Base-by-base conservation (phyloP, 1,139 yeast genomes). In the Sugiyamaella sp. region DNA sequence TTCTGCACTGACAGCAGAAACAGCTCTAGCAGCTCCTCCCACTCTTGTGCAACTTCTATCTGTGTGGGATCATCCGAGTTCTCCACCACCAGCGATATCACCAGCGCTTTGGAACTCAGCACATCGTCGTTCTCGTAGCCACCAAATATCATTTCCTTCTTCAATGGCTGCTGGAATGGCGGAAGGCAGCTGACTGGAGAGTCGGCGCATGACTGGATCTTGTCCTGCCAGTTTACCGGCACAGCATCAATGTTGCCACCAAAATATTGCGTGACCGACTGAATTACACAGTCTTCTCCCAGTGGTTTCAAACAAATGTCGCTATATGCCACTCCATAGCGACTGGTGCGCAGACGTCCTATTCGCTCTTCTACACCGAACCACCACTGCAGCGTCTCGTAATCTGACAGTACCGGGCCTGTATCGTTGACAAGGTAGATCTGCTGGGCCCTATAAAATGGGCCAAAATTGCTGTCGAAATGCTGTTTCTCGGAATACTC, bases 181-280 rank as follows among this genome's bases (percentile, higher is more conserved):
- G 99, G 98, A 42, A 93, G 73, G 66, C 99, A 93, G 59, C 82
- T 85, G 1, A 93, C 97, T 0, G 98, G 98, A 1, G 90, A 81
- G 14, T 78, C 74, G 0, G 95, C 78, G 67, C 99, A 93, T 2
- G 71, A 66, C 52, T 73, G 66, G 12, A 91, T 66, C 55, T 79
- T 74, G 1, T 66, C 63, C 40, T 72, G 66, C 96, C 96, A 91
- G 6, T 70, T 68, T 51, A 77, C 76, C 16, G 78, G 78, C 3
- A 93, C 78, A 27, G 73, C 70, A 12, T 65, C 65, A 4, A 86
- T 71, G 50, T 81, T 79, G 1, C 95, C 96, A 33, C 79, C 78
- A 68, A 89, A 90, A 66, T 91, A 93, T 66, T 91, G 97, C 0
- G 97, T 85, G 56, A 89, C 84, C 1, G 97, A 89, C 67, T 91